Evolutionary conservation across 345 rosid species (phyloP), one percentile per base, ranked within the genome.

Genomic region (Populus deltoides): DNA sequence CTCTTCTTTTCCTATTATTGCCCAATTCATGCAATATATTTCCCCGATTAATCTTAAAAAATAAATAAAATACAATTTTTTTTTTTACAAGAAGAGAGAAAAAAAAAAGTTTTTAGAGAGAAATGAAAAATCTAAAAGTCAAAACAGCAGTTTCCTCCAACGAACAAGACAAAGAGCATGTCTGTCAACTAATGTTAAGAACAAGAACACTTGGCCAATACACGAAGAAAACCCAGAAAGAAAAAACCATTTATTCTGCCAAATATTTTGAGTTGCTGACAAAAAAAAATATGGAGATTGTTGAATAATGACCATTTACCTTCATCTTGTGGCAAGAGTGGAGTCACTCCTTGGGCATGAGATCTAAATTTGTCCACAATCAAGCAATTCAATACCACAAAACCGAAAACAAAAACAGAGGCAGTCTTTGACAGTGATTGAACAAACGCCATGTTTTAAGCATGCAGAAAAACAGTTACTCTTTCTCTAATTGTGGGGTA

Each of bases 321-420:
- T 90, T 91, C 96, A 29, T 86, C 89, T 1, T 45, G 80, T 10
- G 93, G 91, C 74, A 91, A 78, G 53, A 77, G 70, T 16, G 25
- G 8, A 1, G 70, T 2, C 45, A 67, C 41, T 63, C 0, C 83
- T 75, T 83, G 91, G 85, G 91, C 92, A 66, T 72, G 79, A 43
- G 86, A 84, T 77, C 88, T 85, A n/a, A 84, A 74, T 35, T 66
- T 59, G 5, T 59, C 68, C 8, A 29, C 66, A 63, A 45, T 39
- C 20, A 65, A 81, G 77, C 81, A 85, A 35, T 75, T 77, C 78
- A 85, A 70, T 61, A 83, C 31, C 74, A 85, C 45, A 75, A 82
- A 51, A 1, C 79, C 71, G 6, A 88, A 68, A 78, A 84, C 73
- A 77, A 87, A 38, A 43, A 55, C 51, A 68, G 71, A 67, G 75